Base-by-base conservation (phyloP, 805 yeast species). In the Barnettozyma pratensis region DNA sequence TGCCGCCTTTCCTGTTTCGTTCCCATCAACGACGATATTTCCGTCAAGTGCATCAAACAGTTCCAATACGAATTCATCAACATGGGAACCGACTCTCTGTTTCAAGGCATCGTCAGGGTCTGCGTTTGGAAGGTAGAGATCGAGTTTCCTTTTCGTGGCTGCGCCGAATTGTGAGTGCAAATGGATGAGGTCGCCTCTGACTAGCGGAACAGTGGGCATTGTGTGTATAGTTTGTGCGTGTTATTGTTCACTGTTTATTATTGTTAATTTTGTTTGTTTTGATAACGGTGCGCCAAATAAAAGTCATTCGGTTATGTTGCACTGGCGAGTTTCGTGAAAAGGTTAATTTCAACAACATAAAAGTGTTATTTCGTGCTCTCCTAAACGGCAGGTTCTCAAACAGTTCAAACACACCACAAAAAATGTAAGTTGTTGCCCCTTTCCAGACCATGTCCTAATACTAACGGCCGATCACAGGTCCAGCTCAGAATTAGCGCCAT, bases 401-500 rank as follows among this genome's bases (percentile, higher is more conserved):
- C 19, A 19, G 19, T 19, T 19, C 19, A 19, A 19, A 19, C 19
- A 19, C 19, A 19, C 19, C 3, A 3, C n/a, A 10, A 11, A 36
- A 37, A 19, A 26, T 37, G 39, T 37, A 26, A 4, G 7, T 39
- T 36, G 3, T 19, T 19, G 19, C 19, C 19, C 19, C 19, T 19
- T 19, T 19, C 19, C 19, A 19, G 19, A 2, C 19, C 19, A 19
- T 19, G 2, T 6, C 19, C 3, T 7, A 7, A 12, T 19, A 37
- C 35, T 38, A 27, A 41, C 47, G 30, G 53, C 51, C 52, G 51
- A 54, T 19, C 30, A 41, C 48, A 63, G 69, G 69, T 64, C 74
- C 39, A 71, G 69, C 54, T 77, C 74, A 59, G 92, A 85, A 66
- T 85, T 80, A 63, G 77, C 90, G 34, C 98, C 99, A 43, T 82